These are phyloP conservation scores for Scenedesmus sp. DNA, from an alignment of 163 green algal species.

Conservation along the genomic window DNA sequence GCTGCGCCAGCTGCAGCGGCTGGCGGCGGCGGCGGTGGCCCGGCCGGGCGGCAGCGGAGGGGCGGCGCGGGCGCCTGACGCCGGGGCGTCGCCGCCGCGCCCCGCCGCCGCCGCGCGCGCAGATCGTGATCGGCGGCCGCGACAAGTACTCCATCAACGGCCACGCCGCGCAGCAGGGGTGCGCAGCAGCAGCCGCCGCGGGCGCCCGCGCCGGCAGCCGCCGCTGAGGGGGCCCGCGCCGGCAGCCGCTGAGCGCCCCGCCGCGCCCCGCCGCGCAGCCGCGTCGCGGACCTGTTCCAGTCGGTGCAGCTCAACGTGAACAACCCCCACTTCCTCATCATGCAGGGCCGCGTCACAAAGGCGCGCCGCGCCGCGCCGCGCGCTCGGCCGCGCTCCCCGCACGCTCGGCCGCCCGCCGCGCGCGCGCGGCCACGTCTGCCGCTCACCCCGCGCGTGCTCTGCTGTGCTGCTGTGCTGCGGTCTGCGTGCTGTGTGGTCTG, in stretches of 20 bases:
- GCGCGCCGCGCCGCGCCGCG: constrained; percentile 51
- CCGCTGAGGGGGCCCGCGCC: neutral
- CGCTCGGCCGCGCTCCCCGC: too few species aligned
- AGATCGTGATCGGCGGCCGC: constrained; percentile 96
- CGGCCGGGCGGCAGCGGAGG: too few species aligned
- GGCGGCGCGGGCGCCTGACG: too few species aligned
- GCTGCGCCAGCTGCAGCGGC: too few species aligned
- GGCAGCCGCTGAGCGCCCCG: too few species aligned
- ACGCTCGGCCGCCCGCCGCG: too few species aligned
- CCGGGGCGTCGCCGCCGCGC: too few species aligned
- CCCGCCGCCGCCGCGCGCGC: too few species aligned
- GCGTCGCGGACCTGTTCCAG: constrained; percentile 99
- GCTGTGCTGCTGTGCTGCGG: neutral
- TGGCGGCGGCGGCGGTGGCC: too few species aligned
- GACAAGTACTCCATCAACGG: constrained; percentile 99
- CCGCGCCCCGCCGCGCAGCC: constrained; percentile 59
- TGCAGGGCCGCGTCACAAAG: constrained; percentile 99
- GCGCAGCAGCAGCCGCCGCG: constrained; percentile 13
- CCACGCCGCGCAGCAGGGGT: constrained; percentile 74
- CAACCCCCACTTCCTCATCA: constrained; percentile 99
- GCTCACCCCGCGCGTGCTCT: neutral
- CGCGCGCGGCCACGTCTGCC: neutral
- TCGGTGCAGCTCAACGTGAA: constrained; percentile 99
- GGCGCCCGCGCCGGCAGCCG: neutral
- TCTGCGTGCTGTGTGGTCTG: neutral